Base-by-base conservation (phyloP, 2,329 filamentous ascomycete species). In the Claviceps quebecensis region DNA sequence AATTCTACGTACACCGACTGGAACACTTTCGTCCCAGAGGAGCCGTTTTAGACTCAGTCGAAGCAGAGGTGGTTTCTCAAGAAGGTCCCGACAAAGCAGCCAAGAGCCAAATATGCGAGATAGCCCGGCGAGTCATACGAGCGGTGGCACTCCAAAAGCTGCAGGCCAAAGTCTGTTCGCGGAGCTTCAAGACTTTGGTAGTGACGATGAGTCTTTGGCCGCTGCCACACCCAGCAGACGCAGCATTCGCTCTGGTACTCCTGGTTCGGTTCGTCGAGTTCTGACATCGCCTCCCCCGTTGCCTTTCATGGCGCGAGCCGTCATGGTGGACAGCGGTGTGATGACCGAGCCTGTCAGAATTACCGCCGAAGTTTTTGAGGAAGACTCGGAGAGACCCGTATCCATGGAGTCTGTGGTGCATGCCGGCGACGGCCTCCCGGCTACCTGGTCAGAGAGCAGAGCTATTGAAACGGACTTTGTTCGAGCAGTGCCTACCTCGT, bases 121-220 rank as follows among this genome's bases (percentile, higher is more conserved):
- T 61, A 85, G 81, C 54, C 81, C 78, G 17, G 73, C 74, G 47
- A 80, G 78, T 61, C 72, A 76, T 55, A 69, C 66, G 17, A 73
- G 70, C 54, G 75, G 72, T 57, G 75, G 71, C 55, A 78, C 76
- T 3, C 72, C 78, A 9, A 69, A 76, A 52, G 65, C 67, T 44
- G 67, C 79, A 16, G 68, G 80, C 16, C 87, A 95, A 70, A 97
- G 86, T 61, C 73, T 98, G 48, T 95, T 93, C 64, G 89, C 89
- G 41, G 93, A 98, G 67, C 76, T 98, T 43, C 87, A 86, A 50
- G 87, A 88, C 57, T 72, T 96, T 44, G 84, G 80, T 55, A 80
- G 81, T 56, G 84, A 85, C 58, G 86, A 87, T 55, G 86, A 87
- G 54, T 83, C 84, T 55, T 83, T 85, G 50, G 72, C 72, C 17